These are phyloP conservation scores for Talaromyces sp. DNA, from an alignment of 2,329 filamentous ascomycete species.

Conservation along the genomic window DNA sequence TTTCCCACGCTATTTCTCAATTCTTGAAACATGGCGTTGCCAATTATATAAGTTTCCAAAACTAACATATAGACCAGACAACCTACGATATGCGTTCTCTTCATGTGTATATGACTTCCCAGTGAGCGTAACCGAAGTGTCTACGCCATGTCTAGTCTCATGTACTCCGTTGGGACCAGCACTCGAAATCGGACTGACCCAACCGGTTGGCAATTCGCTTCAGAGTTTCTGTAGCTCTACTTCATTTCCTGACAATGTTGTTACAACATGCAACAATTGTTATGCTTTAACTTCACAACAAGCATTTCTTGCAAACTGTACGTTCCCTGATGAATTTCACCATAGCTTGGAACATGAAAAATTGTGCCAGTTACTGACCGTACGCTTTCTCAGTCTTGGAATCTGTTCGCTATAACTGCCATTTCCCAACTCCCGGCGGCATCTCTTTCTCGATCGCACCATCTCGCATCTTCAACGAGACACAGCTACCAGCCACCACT, in stretches of 20 bases:
- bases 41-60: background rate
- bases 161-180: conserved; percentile 33
- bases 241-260: conserved; percentile 37
- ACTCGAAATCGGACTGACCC: conserved; percentile 27
- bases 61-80: conserved; percentile 31
- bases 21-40: background rate
- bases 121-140: conserved; percentile 31
- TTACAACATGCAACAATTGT: conserved; percentile 40
- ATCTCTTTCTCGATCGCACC: conserved; percentile 37
- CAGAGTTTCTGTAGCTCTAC: conserved; percentile 35
- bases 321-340: conserved; percentile 18
- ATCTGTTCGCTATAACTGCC: conserved; percentile 43
- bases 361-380: background rate
- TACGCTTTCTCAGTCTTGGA: conserved; percentile 35
- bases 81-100: conserved; percentile 42
- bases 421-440: conserved; percentile 33
- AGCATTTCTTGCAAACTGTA: conserved; percentile 42
- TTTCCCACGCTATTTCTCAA: background rate
- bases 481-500: conserved; percentile 32
- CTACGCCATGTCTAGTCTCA: conserved; percentile 42
- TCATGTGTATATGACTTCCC: conserved; percentile 42
- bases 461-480: conserved; percentile 38
- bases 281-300: conserved; percentile 40
- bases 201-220: conserved; percentile 27
- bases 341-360: background rate